A percentile compares a stretch with the other conserved stretches of the same genome.
These are phyloP conservation scores for Acer saccharum DNA, from an alignment of 345 rosid genomes.

Conservation along the genomic window DNA sequence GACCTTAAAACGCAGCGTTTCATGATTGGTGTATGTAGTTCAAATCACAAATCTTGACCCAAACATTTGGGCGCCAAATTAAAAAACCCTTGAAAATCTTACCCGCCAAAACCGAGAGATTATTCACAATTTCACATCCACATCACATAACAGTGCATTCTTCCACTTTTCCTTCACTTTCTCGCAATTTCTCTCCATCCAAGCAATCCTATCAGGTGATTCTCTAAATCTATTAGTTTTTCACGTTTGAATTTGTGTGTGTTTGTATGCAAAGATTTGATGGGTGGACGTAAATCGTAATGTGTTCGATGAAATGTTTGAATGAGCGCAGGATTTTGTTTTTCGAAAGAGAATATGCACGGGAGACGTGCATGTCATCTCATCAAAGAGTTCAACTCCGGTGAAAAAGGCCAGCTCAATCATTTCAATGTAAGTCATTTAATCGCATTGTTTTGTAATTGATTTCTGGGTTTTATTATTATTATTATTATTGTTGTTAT, in stretches of 20 bases:
- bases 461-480: not conserved
- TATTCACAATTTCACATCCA: not conserved
- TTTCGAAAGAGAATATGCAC: constrained; percentile 34
- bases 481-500: not conserved
- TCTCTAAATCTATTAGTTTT: not conserved
- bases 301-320: constrained; percentile 37
- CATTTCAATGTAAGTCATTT: constrained; percentile 49
- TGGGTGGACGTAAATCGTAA: not conserved
- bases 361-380: constrained; percentile 60
- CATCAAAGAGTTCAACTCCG: constrained; percentile 48
- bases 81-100: not conserved
- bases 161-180: not conserved
- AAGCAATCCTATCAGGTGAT: not conserved
- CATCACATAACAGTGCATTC: not conserved
- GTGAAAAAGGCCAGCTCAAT: constrained; percentile 64
- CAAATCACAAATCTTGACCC: not conserved
- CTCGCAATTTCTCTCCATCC: not conserved
- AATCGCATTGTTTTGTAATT: not conserved
- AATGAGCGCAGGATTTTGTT: constrained; percentile 2
- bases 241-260: not conserved
- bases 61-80: constrained; percentile 2
- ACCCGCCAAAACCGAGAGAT: not conserved
- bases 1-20: not conserved
- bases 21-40: not conserved
- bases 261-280: not conserved